Base-by-base conservation (phyloP, 2,329 filamentous ascomycete genomes). In the Canariomyces notabilis region DNA sequence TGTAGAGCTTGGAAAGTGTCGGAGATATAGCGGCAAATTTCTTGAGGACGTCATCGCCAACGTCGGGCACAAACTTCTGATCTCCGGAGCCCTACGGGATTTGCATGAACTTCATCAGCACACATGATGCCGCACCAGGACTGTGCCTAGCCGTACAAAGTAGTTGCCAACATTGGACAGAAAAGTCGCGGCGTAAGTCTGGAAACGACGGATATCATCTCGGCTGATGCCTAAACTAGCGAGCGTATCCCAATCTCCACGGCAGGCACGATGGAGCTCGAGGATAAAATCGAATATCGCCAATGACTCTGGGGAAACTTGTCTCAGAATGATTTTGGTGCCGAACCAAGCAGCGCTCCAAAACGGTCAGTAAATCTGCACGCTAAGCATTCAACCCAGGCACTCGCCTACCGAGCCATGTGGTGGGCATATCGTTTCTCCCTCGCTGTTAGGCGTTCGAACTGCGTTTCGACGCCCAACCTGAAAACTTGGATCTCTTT, bases 131-230 rank as follows among this genome's bases (percentile, higher is more conserved):
- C n/a, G n/a, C n/a, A n/a, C n/a, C n/a, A n/a, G n/a, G n/a, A n/a
- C n/a, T n/a, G n/a, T n/a, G n/a, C n/a, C n/a, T n/a, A n/a, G n/a
- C n/a, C n/a, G n/a, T n/a, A n/a, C n/a, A n/a, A 77, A 80, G 62
- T 80, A 82, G 55, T 82, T 82, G 11, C 79, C 78, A 38, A 76
- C 61, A 52, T 82, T 82, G 11, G 73, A 75, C 5, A 82, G 63
- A 55, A 82, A 80, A 33, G 74, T 73, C 2, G 74, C 72, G 1
- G 76, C 69, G 59, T 80, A 83, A 51, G 74, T 68, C 12, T 81
- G 62, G 57, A 80, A 80, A 41, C 65, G 64, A 14, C 66, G 61
- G 15, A 15, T 19, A n/a, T 34, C 32, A 5, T 15, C 32, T 6
- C 11, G 22, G 22, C 22, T 6, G 22, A 26, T 11, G 22, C 39